These are phyloP conservation scores for Vitis amurensis DNA, from an alignment of 164 flowering plant species.

Conservation along the genomic window DNA sequence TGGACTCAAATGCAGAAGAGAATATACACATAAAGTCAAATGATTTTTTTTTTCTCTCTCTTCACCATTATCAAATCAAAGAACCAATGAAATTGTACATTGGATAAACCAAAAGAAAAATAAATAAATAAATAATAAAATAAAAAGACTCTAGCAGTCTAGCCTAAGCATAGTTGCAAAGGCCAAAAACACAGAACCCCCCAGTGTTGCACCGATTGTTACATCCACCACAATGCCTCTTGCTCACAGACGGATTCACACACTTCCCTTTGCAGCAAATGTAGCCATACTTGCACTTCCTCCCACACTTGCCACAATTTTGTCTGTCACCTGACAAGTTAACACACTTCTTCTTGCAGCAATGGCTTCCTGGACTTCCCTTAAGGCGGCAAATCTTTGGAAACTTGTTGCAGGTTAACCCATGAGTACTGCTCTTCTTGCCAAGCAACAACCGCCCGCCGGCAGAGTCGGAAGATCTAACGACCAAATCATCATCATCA, in stretches of 20 bases:
- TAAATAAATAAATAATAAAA: too few species aligned
- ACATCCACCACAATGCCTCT: conserved; percentile 23
- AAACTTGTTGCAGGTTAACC: conserved; percentile 12
- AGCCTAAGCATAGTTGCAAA: conserved; percentile 23
- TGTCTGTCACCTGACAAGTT: background rate
- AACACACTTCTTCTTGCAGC: conserved; percentile 22
- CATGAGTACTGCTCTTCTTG: background rate
- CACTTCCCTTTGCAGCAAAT: conserved; percentile 20
- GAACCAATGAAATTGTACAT: too few species aligned
- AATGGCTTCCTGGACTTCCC: conserved; percentile 14
- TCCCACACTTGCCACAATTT: conserved; percentile 20
- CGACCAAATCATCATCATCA: too few species aligned
- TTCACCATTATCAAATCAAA: too few species aligned
- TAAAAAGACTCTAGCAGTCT: conserved; percentile 1
- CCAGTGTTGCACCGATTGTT: conserved; percentile 13
- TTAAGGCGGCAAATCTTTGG: conserved; percentile 10
- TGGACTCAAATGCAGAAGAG: too few species aligned
- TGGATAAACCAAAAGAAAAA: too few species aligned
- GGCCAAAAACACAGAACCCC: conserved; percentile 16
- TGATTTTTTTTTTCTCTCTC: too few species aligned
- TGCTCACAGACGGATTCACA: conserved; percentile 11
- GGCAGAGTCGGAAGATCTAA: too few species aligned
- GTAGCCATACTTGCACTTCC: conserved; percentile 15
- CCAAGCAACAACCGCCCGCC: too few species aligned
- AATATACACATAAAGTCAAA: too few species aligned